Evolutionary conservation across 2,329 filamentous ascomycete genomes (phyloP), one percentile per base, ranked within the genome.

Genomic region (Cordyceps farinosa): DNA sequence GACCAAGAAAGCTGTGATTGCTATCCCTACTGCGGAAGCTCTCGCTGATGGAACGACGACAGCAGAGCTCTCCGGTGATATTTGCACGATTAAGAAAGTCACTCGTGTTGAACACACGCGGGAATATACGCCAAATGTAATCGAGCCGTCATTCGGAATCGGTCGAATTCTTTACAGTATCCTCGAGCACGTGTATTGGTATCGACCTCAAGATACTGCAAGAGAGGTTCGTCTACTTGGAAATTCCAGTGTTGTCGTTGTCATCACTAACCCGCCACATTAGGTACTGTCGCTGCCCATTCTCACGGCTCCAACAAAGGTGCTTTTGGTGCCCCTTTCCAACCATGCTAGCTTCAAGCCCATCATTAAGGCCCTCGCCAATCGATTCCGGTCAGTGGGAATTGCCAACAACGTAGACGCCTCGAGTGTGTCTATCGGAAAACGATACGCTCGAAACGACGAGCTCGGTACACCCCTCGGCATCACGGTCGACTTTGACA

Each of bases 121-220:
- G 70, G 91, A 96, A 74, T 96, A 91, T 79, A 92, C 88, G 1
- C 92, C 92, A 61, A 96, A 96, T 73, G 91, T 95, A 52, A 93
- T 97, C 69, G 92, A 97, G 78, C 92, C 92, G 2, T 96, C 92
- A 0, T 97, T 97, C 72, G 92, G 92, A 80, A 94, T 97, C 72
- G 92, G 92, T 8, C 9, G 30, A 29, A 42, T 42, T 38, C 30
- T 30, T 40, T 45, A 34, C 44, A 38, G 65, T 42, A 79, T 96
- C 70, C 87, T 93, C 70, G 92, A 96, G 78, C 92, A 96, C 76
- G 86, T 84, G 71, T 96, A 91, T 83, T 96, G 91, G 91, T 89
- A 86, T 58, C 88, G 92, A 65, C 78, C 72, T 30, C 71, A 71
- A 64, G 88, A 90, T 68, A 86, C 73, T 87, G 88, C 74, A 89